These are phyloP conservation scores for Globisporangium lucens DNA, from an alignment of 352 stramenopile species.

Conservation along the genomic window DNA sequence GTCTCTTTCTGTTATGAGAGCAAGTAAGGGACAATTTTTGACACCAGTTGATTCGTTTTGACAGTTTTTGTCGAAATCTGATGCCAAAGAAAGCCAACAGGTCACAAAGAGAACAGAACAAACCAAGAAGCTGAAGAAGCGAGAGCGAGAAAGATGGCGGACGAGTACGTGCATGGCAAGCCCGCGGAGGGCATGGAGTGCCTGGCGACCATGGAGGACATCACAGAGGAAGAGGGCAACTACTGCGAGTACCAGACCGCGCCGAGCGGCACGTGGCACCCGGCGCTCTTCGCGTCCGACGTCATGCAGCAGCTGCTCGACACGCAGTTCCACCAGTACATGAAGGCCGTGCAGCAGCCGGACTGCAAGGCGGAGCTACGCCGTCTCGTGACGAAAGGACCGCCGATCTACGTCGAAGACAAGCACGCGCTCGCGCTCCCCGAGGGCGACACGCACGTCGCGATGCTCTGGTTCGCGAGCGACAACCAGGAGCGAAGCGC, in stretches of 20 bases:
- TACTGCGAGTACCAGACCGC: constrained; percentile 92
- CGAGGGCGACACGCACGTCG: constrained; percentile 90
- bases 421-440: constrained; percentile 87
- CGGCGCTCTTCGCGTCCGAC: constrained; percentile 68
- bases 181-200: constrained; percentile 88
- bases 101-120: constrained; percentile 3
- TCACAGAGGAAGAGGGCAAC: constrained; percentile 86
- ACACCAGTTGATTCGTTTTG: not conserved
- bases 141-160: constrained; percentile 17
- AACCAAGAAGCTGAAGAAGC: not conserved
- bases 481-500: constrained; percentile 78
- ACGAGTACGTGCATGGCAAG: constrained; percentile 55
- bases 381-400: constrained; percentile 87
- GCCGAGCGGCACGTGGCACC: constrained; percentile 87
- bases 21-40: not conserved
- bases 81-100: not conserved
- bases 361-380: constrained; percentile 94
- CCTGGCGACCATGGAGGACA: constrained; percentile 94
- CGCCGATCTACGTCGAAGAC: constrained; percentile 92
- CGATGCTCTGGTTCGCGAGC: constrained; percentile 87
- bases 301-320: constrained; percentile 82
- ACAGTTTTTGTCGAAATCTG: not conserved
- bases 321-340: constrained; percentile 91
- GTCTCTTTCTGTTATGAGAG: no score
- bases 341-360: constrained; percentile 91